Base-by-base conservation (phyloP, 2,329 filamentous ascomycete species). In the Aspergillus carbonarius region DNA sequence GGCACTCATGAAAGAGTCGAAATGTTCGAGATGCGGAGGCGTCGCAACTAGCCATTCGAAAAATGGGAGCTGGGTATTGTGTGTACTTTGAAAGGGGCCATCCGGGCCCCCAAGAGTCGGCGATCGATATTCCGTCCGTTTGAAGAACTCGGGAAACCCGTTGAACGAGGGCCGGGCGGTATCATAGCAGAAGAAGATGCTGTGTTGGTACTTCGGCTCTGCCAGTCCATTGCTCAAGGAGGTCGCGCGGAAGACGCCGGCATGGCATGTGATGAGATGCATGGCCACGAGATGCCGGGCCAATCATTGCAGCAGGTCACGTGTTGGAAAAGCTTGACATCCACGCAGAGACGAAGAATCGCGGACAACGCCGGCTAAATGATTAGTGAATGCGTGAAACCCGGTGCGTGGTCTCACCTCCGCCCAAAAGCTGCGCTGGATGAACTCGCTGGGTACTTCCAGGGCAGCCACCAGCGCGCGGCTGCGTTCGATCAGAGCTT, bases 251-350 rank as follows among this genome's bases (percentile, higher is more conserved):
- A 75, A 76, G 1, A 50, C 67, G 9, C 66, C 64, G 9, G 65
- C 9, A 17, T 55, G 46, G 59, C 56, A 66, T 9, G 63, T 63
- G 27, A 77, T 57, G 3, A 77, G 47, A 47, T 77, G 70, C 71
- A 76, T 78, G 2, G 75, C 72, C 5, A 72, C 70, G 1, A 78
- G 69, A 48, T 78, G 76, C 52, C 71, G 72, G n/a, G 72, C 63
- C 6, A 73, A 68, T 13, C 76, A 71, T 64, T 69, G 51, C 5
- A 68, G 64, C 10, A 76, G 58, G 61, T 25, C 5, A 59, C 40
- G 51, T 76, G 63, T n/a, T n/a, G n/a, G n/a, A n/a, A n/a, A n/a
- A n/a, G n/a, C 20, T 71, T 66, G 2, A 76, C 65, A 39, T 77
- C 68, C 15, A 75, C 70, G 5, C 73, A 74, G 4, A 75, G 62